Percentiles rank a stretch among this genome's conserved stretches.
These are phyloP conservation scores for Quercus tomentella DNA, from an alignment of 331 rosid genomes.

Conservation along the genomic window DNA sequence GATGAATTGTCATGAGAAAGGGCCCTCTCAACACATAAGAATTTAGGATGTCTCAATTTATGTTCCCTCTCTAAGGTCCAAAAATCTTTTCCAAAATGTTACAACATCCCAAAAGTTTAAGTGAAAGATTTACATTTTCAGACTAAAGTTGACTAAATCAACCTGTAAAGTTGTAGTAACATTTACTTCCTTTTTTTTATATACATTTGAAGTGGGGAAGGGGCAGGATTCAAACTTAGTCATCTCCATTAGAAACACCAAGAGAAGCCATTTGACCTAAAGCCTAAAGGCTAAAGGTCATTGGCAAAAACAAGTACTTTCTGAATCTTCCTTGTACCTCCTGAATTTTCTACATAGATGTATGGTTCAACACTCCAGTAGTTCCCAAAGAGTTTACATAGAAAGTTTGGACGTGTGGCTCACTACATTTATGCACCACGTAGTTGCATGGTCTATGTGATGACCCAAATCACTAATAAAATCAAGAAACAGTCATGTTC, in stretches of 20 bases:
- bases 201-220: no score
- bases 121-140: neutral
- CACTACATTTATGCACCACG: neutral
- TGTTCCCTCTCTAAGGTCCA: neutral
- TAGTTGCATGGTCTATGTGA: neutral
- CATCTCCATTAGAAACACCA: no score
- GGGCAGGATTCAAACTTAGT: no score
- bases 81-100: neutral
- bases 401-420: neutral
- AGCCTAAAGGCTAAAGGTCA: no score
- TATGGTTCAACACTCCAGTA: neutral
- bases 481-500: neutral
- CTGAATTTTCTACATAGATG: neutral
- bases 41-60: slow-evolving; percentile 4
- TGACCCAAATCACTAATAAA: neutral
- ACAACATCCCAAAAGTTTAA: neutral
- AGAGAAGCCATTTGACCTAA: no score
- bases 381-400: neutral
- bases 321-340: neutral
- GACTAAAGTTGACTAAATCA: no score
- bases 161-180: neutral
- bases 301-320: neutral
- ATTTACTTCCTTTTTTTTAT: no score
- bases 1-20: neutral
- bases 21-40: neutral